Evolutionary conservation across 164 flowering plant genomes (phyloP).

Genomic region (Vitis labrusca): DNA sequence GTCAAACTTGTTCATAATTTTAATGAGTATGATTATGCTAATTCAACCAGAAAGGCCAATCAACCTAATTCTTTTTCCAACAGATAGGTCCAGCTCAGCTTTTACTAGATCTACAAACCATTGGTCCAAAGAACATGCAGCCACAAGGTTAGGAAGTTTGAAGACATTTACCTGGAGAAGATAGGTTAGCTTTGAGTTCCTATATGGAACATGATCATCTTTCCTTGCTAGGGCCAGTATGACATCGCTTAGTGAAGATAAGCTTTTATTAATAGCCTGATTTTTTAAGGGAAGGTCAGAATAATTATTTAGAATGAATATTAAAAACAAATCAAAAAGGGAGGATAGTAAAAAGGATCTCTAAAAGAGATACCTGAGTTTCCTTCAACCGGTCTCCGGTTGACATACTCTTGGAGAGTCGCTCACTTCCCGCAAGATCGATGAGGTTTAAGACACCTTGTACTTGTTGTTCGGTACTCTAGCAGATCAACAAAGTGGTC

Average conservation of each 20-base stretch:
- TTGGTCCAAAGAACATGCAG: background rate
- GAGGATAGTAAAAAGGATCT: background rate
- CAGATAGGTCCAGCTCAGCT: no score
- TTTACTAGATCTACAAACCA: no score
- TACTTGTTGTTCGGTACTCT: slow-evolving; percentile 79
- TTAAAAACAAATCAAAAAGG: background rate
- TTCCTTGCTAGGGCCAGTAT: slow-evolving; percentile 88
- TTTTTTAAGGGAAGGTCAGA: background rate
- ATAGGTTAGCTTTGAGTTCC: slow-evolving; percentile 93
- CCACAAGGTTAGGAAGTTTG: background rate
- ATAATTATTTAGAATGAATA: background rate
- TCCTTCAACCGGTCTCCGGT: slow-evolving; percentile 93
- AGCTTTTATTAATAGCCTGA: slow-evolving; percentile 92
- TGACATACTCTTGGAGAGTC: slow-evolving; percentile 90
- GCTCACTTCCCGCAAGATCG: slow-evolving; percentile 98
- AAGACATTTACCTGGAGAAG: slow-evolving; percentile 82
- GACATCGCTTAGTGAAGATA: slow-evolving; percentile 88
- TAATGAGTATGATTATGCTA: no score
- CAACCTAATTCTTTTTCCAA: no score
- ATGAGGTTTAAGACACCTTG: slow-evolving; percentile 91
- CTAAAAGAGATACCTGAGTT: slow-evolving; percentile 69
- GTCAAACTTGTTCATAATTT: no score
- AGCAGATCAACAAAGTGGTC: slow-evolving; percentile 6
- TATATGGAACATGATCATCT: slow-evolving; percentile 87
- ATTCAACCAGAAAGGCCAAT: no score